Conservation (phyloP, 2,329 filamentous ascomycete genomes). For the Coniochaeta prunicola region DNA sequence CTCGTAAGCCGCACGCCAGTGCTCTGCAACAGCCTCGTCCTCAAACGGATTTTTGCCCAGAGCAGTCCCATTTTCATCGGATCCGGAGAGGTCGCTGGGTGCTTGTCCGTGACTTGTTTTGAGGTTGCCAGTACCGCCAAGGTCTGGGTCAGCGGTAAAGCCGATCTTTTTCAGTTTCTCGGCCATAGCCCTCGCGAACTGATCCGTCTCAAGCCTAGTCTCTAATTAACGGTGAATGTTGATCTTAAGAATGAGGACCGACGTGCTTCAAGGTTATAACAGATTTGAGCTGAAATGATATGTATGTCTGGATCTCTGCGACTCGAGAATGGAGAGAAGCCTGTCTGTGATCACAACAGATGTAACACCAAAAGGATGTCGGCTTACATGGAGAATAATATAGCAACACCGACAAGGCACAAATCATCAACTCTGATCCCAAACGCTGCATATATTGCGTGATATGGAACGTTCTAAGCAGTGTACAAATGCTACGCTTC, state of each 20-base stretch:
- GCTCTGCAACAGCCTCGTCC: slow-evolving; percentile 19
- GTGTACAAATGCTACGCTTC: neutral
- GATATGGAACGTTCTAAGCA: neutral
- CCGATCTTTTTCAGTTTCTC: neutral
- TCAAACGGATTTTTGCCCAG: slow-evolving; percentile 21
- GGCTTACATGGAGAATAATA: neutral
- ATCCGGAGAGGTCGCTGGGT: neutral
- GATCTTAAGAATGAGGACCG: too few species aligned
- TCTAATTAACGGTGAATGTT: too few species aligned
- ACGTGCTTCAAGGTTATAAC: too few species aligned
- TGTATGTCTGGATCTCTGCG: too few species aligned
- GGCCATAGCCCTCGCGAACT: neutral
- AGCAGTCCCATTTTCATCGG: slow-evolving; percentile 5
- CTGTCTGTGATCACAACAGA: too few species aligned
- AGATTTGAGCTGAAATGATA: too few species aligned
- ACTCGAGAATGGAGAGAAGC: too few species aligned
- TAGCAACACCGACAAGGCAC: neutral
- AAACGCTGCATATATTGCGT: neutral
- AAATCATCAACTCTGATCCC: neutral
- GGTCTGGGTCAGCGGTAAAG: neutral
- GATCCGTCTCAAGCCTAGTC: too few species aligned
- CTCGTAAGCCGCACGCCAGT: slow-evolving; percentile 27
- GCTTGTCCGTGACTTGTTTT: neutral
- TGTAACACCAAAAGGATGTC: neutral
- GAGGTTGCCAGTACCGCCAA: neutral